Percentiles rank a stretch among this genome's conserved stretches.
These are phyloP conservation scores for Pseudogymnoascus sp. DNA, from an alignment of 2,329 filamentous ascomycete genomes.

Conservation along the genomic window DNA sequence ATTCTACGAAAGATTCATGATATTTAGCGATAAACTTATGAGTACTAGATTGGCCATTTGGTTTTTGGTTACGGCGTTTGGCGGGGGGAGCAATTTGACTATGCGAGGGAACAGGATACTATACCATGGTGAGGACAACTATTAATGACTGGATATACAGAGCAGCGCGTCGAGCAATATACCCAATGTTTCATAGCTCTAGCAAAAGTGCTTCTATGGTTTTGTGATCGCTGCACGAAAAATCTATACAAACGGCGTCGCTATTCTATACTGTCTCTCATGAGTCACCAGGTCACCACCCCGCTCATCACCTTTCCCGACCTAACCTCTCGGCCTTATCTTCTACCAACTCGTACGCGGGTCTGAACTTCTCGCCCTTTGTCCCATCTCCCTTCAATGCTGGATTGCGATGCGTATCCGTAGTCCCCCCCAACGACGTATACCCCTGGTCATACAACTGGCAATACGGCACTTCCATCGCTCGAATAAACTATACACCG, in stretches of 20 bases:
- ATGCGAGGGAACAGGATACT: background rate
- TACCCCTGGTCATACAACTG: conserved; percentile 80
- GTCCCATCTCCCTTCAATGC: conserved; percentile 42
- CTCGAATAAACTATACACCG: conserved; percentile 61
- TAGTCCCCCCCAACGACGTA: conserved; percentile 82
- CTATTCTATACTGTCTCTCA: background rate
- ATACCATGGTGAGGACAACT: background rate
- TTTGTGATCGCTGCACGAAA: background rate
- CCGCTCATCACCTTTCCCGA: conserved; percentile 37
- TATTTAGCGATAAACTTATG: background rate
- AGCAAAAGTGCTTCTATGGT: background rate
- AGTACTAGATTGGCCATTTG: background rate
- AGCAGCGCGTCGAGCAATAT: conserved; percentile 1
- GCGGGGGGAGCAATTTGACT: background rate
- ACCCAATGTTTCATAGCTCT: conserved; percentile 2
- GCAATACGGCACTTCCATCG: conserved; percentile 76
- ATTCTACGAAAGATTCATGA: conserved; percentile 18
- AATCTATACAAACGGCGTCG: conserved; percentile 2
- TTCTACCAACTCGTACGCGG: conserved; percentile 65
- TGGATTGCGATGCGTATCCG: conserved; percentile 86
- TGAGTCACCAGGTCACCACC: background rate
- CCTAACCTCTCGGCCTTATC: conserved; percentile 75
- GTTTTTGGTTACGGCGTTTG: background rate
- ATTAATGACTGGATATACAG: conserved; percentile 4
- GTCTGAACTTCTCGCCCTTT: conserved; percentile 43